phyloP scores from a whole-genome alignment of 345 rosid species.

The Sisymbrium altissimum region DNA sequence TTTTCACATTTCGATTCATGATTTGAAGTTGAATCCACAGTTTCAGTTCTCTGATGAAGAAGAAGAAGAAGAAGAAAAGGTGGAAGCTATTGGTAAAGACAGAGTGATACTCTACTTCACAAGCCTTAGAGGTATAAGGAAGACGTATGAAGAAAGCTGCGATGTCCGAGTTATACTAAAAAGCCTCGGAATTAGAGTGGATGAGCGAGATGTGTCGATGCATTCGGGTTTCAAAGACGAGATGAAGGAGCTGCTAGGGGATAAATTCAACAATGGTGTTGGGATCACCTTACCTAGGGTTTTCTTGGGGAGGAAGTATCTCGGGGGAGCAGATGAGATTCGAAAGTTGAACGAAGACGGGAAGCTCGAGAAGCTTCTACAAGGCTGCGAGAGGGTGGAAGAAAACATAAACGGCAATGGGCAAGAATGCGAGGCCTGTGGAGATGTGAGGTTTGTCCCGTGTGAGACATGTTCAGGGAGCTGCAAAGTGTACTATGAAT shows the following conservation, averaged over 20 bases:
- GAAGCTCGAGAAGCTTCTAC: slow-evolving; percentile 58
- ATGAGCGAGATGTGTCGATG: slow-evolving; percentile 92
- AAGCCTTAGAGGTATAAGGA: slow-evolving; percentile 78
- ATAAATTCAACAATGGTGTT: slow-evolving; percentile 34
- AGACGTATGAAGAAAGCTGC: slow-evolving; percentile 84
- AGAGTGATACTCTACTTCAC: slow-evolving; percentile 71
- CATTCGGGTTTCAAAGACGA: slow-evolving; percentile 84
- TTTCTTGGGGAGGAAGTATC: slow-evolving; percentile 63
- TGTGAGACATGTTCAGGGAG: slow-evolving; percentile 94
- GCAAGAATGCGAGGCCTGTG: slow-evolving; percentile 76
- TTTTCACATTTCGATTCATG: slow-evolving; percentile 42
- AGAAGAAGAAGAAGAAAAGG: slow-evolving; percentile 10
- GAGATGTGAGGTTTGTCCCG: slow-evolving; percentile 85
- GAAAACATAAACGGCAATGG: slow-evolving; percentile 28
- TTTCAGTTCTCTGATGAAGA: not conserved
- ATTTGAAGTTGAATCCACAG: slow-evolving; percentile 14
- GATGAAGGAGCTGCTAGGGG: slow-evolving; percentile 52
- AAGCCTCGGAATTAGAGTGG: slow-evolving; percentile 53
- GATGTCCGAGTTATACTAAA: slow-evolving; percentile 57
- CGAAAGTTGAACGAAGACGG: slow-evolving; percentile 77
- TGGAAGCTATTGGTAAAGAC: slow-evolving; percentile 30
- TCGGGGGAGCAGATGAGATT: slow-evolving; percentile 85
- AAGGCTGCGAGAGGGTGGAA: slow-evolving; percentile 53
- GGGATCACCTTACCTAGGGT: slow-evolving; percentile 57
- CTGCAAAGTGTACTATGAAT: slow-evolving; percentile 66